Conservation (phyloP, 1,284 basidiomycete genomes). For the Moesziomyces sp. region DNA sequence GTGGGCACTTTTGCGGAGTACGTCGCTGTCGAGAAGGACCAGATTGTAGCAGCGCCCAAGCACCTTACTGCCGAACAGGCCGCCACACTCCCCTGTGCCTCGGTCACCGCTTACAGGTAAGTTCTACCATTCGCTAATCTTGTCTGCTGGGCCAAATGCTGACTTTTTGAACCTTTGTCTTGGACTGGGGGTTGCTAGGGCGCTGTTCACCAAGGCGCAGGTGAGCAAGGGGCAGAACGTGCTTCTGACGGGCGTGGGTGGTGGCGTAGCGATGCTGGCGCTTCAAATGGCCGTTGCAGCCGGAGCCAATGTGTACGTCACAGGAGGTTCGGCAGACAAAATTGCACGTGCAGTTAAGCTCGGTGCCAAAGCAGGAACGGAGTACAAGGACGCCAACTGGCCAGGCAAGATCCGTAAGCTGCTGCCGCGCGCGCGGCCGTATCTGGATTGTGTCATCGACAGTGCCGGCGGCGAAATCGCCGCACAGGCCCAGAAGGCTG, state of each 20-base stretch:
- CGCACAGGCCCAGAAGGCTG: slow-evolving; percentile 72
- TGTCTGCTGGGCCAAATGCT: not conserved
- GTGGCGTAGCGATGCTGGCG: slow-evolving; percentile 82
- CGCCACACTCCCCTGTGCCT: slow-evolving; percentile 81
- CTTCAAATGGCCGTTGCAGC: slow-evolving; percentile 81
- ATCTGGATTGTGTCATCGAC: slow-evolving; percentile 81
- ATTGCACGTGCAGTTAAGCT: slow-evolving; percentile 76
- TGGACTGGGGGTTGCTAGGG: slow-evolving; percentile 69
- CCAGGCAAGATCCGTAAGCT: slow-evolving; percentile 72
- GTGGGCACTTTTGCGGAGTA: slow-evolving; percentile 81
- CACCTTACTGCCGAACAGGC: slow-evolving; percentile 78
- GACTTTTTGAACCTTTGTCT: too few species aligned
- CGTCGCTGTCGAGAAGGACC: slow-evolving; percentile 77
- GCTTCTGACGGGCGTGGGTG: slow-evolving; percentile 73
- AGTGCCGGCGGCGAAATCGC: slow-evolving; percentile 82
- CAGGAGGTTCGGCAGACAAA: slow-evolving; percentile 78
- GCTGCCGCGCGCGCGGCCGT: slow-evolving; percentile 70
- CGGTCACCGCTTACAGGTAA: slow-evolving; percentile 79
- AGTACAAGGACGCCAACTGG: slow-evolving; percentile 81
- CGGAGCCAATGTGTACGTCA: slow-evolving; percentile 84
- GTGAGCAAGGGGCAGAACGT: slow-evolving; percentile 77
- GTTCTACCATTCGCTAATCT: not conserved
- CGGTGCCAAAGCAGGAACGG: slow-evolving; percentile 82
- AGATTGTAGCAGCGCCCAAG: slow-evolving; percentile 76
- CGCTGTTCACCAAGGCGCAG: slow-evolving; percentile 77